Evolutionary conservation across 768 basidiomycete species (phyloP), one percentile per base, ranked within the genome.

Genomic region (Suillus luteus): DNA sequence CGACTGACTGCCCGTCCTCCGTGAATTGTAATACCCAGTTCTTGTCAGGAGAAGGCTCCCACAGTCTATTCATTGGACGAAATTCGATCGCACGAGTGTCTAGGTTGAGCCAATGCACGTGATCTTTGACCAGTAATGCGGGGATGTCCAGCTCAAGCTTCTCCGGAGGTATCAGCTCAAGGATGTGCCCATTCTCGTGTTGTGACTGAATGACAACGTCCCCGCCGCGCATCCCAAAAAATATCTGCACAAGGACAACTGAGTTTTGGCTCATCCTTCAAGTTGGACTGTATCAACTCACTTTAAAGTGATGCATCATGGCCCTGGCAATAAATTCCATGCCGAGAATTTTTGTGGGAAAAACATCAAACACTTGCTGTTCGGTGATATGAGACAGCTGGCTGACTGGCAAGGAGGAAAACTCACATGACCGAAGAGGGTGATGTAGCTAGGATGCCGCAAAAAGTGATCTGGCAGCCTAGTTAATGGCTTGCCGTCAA

Each of bases 401-500:
- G 52, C 51, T 66, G n/a, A 35, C 11, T 17, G 22, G 27, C 44
- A 31, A 37, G 5, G 40, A 27, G 3, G n/a, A 52, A 49, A 51
- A 67, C 73, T 41, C 66, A 80, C 81, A 63, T 73, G 44, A 37
- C 74, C 72, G 49, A 85, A 77, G n/a, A 82, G 62, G 8, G 73
- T 69, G 15, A 51, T 52, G 62, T 81, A 84, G 2, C 72, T 67
- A 1, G 72, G 37, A 66, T 83, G 75, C 0, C 31, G 55, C 2
- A 69, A 48, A 35, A 83, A 79, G 0, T 65, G 63, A 9, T 48
- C 35, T 0, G 83, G 80, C 15, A 84, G 74, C 27, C 73, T 75
- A 19, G 79, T 77, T 10, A 80, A 62, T 1, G 77, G 73, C 62
- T 75, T 75, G 8, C 82, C 83, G 12, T 79, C 69, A 11, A 85